Evolutionary conservation across 1,284 basidiomycete genomes (phyloP), one percentile per base, ranked within the genome.

Genomic region (Papiliotrema laurentii): DNA sequence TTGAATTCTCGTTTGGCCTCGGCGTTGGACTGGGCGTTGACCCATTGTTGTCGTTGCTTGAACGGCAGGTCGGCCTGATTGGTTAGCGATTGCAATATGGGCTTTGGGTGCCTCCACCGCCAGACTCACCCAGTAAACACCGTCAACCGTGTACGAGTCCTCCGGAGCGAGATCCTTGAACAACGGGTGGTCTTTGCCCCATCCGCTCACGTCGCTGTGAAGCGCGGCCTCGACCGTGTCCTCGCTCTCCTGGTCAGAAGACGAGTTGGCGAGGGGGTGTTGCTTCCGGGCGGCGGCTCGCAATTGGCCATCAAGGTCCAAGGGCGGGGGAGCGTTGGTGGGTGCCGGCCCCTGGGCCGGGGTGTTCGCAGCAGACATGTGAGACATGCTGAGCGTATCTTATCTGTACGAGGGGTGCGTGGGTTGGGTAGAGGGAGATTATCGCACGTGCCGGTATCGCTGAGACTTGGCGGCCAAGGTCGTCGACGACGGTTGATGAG

Each of bases 1-100:
- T 47, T 52, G 39, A 77, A 55, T 64, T 80, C 79, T 37, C 76
- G 68, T 43, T 60, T 64, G 13, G 72, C 59, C 61, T 79, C 78
- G 10, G 53, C 63, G 54, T 74, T 76, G 41, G 61, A 58, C 62
- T 79, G 76, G 1, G 45, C 42, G 61, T 75, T 75, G 54, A 77
- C 67, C 71, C 75, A 80, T 11, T 28, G 42, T 26, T 64, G 59
- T 28, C 72, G 60, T 46, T 69, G 57, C 5, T 47, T 56, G 36
- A 59, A 61, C 22, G 68, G 65, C 37, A 74, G 50, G 47, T 74
- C 72, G 38, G 72, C 72, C 67, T 69, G 50, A 31, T n/a, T n/a
- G 27, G 16, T 24, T 28, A 25, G 21, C 27, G 16, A 18, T 45
- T 5, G 18, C 9, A 13, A 22, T 25, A 7, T 21, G 6, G 16